Conservation (phyloP, 2,329 filamentous ascomycete genomes). For the Trichophaea hybrida region DNA sequence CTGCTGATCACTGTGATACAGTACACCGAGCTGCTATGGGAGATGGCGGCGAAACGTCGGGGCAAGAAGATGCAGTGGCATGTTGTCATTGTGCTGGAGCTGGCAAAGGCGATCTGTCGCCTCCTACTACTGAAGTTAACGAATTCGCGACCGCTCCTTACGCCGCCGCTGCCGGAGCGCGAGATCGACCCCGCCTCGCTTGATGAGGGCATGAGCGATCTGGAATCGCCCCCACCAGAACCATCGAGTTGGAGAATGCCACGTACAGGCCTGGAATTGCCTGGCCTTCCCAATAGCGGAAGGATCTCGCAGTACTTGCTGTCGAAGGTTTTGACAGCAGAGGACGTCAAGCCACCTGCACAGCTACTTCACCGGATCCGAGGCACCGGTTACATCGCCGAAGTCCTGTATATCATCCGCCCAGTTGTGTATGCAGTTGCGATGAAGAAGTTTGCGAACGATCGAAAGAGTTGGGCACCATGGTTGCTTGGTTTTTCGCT, state of each 20-base stretch:
- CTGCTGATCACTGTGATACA: conserved; percentile 76
- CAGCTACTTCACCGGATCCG: conserved; percentile 71
- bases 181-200: conserved; percentile 52
- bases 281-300: conserved; percentile 62
- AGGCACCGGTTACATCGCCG: conserved; percentile 59
- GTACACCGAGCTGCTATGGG: conserved; percentile 91
- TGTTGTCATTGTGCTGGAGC: conserved; percentile 70
- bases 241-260: conserved; percentile 75
- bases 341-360: conserved; percentile 88
- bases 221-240: conserved; percentile 33
- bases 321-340: conserved; percentile 78
- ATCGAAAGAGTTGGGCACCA: conserved; percentile 74
- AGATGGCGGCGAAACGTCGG: conserved; percentile 84
- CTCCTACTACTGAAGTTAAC: conserved; percentile 28
- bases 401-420: conserved; percentile 80
- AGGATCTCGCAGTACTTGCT: conserved; percentile 81
- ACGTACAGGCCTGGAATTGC: conserved; percentile 74
- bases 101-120: conserved; percentile 31
- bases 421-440: conserved; percentile 76
- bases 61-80: conserved; percentile 75
- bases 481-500: conserved; percentile 78
- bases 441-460: conserved; percentile 55
- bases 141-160: conserved; percentile 56
- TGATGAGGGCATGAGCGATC: conserved; percentile 35
- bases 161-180: conserved; percentile 70